phyloP scores from a whole-genome alignment of 2,329 filamentous ascomycete species.

The Aspergillus fructus region DNA sequence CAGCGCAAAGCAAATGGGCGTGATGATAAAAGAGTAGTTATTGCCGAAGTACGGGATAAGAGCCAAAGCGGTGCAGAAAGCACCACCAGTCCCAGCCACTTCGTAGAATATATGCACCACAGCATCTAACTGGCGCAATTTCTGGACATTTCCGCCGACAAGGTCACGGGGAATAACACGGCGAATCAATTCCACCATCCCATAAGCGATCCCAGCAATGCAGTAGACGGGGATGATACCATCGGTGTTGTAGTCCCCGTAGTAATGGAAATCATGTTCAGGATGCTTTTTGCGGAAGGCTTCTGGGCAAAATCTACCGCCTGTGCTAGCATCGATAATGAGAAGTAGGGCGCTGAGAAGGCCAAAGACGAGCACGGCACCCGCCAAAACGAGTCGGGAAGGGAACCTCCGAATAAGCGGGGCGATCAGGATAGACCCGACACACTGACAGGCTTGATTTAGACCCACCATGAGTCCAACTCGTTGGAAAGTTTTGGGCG shows the following conservation, averaged over 20 bases:
- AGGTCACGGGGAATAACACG: conserved; percentile 17
- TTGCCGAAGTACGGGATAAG: conserved; percentile 16
- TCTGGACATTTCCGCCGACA: conserved; percentile 16
- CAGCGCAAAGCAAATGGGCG: conserved; percentile 13
- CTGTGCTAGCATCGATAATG: conserved; percentile 18
- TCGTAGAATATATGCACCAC: conserved; percentile 18
- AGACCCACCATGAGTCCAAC: conserved; percentile 19
- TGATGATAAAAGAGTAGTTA: conserved; percentile 18
- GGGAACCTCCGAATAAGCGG: conserved; percentile 17
- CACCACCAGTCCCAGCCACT: conserved; percentile 12
- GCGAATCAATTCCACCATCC: conserved; percentile 20
- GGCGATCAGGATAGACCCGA: conserved; percentile 18
- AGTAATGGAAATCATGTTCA: conserved; percentile 18
- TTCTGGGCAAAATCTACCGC: conserved; percentile 12
- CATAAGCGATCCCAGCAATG: conserved; percentile 14
- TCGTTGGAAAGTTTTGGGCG: conserved; percentile 17
- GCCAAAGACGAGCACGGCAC: conserved; percentile 13
- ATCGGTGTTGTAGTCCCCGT: conserved; percentile 16
- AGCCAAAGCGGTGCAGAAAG: conserved; percentile 16
- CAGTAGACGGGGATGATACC: conserved; percentile 19
- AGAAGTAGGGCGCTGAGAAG: conserved; percentile 18
- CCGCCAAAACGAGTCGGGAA: conserved; percentile 12
- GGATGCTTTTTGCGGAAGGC: conserved; percentile 11
- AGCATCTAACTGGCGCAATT: conserved; percentile 16
- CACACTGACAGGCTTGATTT: conserved; percentile 17